These are phyloP conservation scores for Forsythia viridissima DNA, from an alignment of 257 asterid species.

Conservation along the genomic window DNA sequence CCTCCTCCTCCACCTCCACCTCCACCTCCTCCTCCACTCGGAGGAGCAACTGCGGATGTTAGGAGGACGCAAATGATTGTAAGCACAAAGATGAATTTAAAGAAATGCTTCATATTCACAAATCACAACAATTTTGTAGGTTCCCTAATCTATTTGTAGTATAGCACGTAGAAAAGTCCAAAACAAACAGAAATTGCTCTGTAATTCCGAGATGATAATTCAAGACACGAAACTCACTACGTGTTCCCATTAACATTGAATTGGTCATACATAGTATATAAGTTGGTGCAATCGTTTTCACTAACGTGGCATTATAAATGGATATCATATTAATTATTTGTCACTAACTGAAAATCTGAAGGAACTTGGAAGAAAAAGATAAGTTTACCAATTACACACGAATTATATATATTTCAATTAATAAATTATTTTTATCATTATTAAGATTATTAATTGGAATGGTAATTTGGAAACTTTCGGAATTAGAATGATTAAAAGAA, in stretches of 20 bases:
- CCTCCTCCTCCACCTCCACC: too few species aligned
- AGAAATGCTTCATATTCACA: background rate
- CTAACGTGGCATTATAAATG: too few species aligned
- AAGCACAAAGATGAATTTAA: background rate
- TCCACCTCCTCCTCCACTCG: slow-evolving; percentile 14
- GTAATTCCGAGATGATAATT: background rate
- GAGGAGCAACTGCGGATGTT: slow-evolving; percentile 2
- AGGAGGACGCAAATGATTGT: background rate
- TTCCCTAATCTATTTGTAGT: background rate
- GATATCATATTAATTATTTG: too few species aligned
- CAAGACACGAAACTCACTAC: background rate
- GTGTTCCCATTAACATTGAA: background rate
- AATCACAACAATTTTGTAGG: background rate
- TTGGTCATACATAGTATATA: background rate
- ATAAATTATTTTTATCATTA: too few species aligned
- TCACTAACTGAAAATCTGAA: too few species aligned
- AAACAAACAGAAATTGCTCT: background rate
- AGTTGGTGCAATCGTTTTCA: too few species aligned
- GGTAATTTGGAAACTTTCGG: too few species aligned
- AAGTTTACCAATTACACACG: too few species aligned
- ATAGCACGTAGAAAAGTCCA: background rate
- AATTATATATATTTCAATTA: too few species aligned
- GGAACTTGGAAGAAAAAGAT: too few species aligned
- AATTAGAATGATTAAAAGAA: too few species aligned
- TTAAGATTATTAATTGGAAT: too few species aligned